Percentiles rank a stretch among this genome's conserved stretches.
Evolutionary conservation across 2,329 filamentous ascomycete genomes (phyloP).

Genomic region (Verticillium isaacii): DNA sequence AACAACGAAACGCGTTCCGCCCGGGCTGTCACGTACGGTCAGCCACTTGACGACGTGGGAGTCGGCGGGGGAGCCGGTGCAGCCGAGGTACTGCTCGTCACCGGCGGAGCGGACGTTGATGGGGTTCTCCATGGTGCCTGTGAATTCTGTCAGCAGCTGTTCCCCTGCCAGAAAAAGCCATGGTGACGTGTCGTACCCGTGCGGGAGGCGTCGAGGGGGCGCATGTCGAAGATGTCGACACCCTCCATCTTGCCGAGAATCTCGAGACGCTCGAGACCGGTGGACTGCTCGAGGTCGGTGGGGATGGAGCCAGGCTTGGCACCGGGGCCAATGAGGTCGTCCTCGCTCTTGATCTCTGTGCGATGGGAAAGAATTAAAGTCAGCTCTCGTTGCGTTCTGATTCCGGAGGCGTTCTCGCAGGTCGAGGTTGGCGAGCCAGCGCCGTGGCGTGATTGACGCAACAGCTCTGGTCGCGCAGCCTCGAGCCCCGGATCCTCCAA

Average conservation of each 20-base stretch:
- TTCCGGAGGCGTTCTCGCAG: background rate
- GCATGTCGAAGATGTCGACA: conserved; percentile 97
- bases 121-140: conserved; percentile 84
- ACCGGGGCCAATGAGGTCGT: conserved; percentile 84
- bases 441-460: conserved; percentile 1
- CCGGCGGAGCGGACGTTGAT: conserved; percentile 88
- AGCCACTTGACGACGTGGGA: conserved; percentile 90
- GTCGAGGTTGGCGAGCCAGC: conserved; percentile 2
- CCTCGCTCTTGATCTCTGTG: conserved; percentile 73
- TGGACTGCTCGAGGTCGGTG: conserved; percentile 91
- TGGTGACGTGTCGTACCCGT: conserved; percentile 51
- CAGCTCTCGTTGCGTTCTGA: background rate
- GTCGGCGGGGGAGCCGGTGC: conserved; percentile 90
- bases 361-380: background rate
- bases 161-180: background rate
- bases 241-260: conserved; percentile 99
- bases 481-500: conserved; percentile 5
- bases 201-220: conserved; percentile 85
- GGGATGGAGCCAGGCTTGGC: conserved; percentile 78
- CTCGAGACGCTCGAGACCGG: conserved; percentile 96
- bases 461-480: conserved; percentile 1
- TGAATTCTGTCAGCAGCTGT: background rate
- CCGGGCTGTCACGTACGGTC: conserved; percentile 55
- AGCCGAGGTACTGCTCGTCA: conserved; percentile 94
- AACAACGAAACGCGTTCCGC: background rate